Evolutionary conservation across 1,284 basidiomycete genomes (phyloP).

Genomic region (Ustilago lituana): DNA sequence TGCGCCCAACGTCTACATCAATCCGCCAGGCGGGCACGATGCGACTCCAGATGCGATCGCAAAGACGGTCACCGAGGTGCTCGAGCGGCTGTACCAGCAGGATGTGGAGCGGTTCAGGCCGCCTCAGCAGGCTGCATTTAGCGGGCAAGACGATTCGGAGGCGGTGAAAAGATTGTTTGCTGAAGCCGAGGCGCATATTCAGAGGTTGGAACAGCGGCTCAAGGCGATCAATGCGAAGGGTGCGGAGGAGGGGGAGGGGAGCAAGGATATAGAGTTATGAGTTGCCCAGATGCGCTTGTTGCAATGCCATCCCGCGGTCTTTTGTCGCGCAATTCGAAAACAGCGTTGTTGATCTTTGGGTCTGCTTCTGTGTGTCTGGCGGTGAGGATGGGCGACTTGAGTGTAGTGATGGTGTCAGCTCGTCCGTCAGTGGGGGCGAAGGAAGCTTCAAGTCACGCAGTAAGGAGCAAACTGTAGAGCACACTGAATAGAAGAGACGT

Average conservation of each 20-base stretch:
- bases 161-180: constrained; percentile 63
- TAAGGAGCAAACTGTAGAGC: too few relatives aligned
- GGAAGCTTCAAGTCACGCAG: too few relatives aligned
- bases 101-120: constrained; percentile 9
- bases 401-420: too few relatives aligned
- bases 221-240: constrained; percentile 15
- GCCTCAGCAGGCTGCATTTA: neutral
- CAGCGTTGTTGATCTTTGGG: too few relatives aligned
- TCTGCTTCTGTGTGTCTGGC: too few relatives aligned
- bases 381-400: too few relatives aligned
- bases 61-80: constrained; percentile 62
- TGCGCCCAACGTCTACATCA: constrained; percentile 47
- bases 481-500: too few relatives aligned
- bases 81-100: constrained; percentile 60
- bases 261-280: constrained; percentile 24
- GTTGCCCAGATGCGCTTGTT: neutral
- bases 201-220: constrained; percentile 69
- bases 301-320: neutral
- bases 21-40: constrained; percentile 30
- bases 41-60: constrained; percentile 61
- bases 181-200: constrained; percentile 71
- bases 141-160: constrained; percentile 70
- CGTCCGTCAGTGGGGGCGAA: too few relatives aligned
- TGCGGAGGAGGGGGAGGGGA: neutral
- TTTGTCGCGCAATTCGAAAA: neutral